Evolutionary conservation across 1,139 yeast species (phyloP), one percentile per base, ranked within the genome.

Genomic region (Geotrichum europaeum): DNA sequence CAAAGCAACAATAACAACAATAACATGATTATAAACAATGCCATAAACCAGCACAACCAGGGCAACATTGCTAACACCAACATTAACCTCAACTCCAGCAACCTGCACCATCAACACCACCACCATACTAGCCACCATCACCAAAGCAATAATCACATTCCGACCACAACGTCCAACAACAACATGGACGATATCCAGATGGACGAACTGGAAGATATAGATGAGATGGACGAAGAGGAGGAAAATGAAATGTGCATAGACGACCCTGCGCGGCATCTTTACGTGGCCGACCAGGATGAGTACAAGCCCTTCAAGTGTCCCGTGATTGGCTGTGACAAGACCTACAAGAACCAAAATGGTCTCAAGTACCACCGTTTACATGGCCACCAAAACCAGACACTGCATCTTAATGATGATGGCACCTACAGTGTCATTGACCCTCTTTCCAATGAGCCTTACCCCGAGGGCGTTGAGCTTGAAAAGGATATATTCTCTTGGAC

Each of bases 291-390:
- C 74, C 87, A 87, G 66, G 94, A 89, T 64, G 97, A 91, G 69
- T 90, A 90, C 73, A 87, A 94, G 74, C 99, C 99, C 25, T 94
- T 88, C 78, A 91, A 88, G 73, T 94, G 99, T 77, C 99, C 98
- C 0, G 99, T 94, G 51, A 89, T 91, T 70, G 99, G 99, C 5
- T 94, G 99, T 76, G 98, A 92, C 69, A 94, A 94, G 79, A 92
- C 95, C 47, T 94, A 94, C 76, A 94, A 94, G 78, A 94, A 94
- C 75, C 99, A 94, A 76, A 94, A 94, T 72, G 99, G 99, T 15
- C 81, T 94, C 71, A 94, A 94, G 74, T 94, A 94, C 75, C 99
- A 94, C 76, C 82, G 97, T 66, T 78, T 89, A 66, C 99, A 94
- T 74, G 99, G 99, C 55, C 99, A 94, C 75, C 97, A 91, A 75